These are phyloP conservation scores for Colletotrichum kahawae DNA, from an alignment of 2,329 filamentous ascomycete species.

Conservation along the genomic window DNA sequence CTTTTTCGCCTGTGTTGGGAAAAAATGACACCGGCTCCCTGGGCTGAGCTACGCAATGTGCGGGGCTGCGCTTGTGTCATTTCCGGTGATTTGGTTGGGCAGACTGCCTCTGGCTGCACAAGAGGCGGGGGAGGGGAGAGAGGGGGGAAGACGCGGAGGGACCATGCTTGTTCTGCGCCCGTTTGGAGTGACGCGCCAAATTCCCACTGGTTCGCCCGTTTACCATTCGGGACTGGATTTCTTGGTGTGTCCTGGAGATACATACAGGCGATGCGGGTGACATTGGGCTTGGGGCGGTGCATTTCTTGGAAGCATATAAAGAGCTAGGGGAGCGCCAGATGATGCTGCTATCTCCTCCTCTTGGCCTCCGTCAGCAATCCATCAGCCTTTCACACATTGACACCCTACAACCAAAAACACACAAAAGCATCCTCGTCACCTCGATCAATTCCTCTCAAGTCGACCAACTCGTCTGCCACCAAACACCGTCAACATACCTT, in stretches of 20 bases:
- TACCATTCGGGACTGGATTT: neutral
- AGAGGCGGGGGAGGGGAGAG: neutral
- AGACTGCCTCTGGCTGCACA: neutral
- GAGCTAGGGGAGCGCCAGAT: neutral
- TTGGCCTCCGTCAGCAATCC: slow-evolving; percentile 17
- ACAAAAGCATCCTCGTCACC: neutral
- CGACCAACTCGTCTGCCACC: neutral
- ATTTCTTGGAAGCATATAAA: slow-evolving; percentile 7
- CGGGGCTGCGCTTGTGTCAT: neutral
- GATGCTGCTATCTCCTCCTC: neutral
- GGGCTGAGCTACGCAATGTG: slow-evolving; percentile 3
- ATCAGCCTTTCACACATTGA: neutral
- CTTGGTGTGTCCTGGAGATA: neutral
- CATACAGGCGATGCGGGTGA: neutral
- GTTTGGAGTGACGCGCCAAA: neutral
- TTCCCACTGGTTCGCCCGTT: neutral
- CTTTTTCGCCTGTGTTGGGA: neutral
- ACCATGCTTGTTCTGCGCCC: slow-evolving; percentile 13
- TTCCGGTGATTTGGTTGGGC: neutral
- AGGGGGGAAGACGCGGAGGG: neutral
- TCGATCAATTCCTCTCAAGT: neutral
- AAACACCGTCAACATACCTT: neutral
- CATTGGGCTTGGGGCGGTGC: slow-evolving; percentile 13
- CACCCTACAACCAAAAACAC: neutral
- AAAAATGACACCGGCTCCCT: neutral